Evolutionary conservation across 192 early-diverging fungal species (phyloP).

Genomic region (Coemansia asiatica): DNA sequence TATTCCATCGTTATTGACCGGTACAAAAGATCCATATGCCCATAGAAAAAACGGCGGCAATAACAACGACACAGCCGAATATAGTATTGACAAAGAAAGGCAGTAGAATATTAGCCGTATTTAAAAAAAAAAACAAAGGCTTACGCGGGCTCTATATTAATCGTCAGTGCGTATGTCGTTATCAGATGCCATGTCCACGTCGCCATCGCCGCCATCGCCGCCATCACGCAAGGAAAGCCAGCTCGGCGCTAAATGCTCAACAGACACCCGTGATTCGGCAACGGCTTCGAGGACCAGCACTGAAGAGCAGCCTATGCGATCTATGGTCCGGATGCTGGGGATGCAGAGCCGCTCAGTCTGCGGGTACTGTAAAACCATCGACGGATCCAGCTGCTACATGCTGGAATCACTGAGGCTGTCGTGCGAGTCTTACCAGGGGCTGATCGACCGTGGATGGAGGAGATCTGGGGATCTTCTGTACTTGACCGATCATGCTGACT

Average conservation of each 20-base stretch:
- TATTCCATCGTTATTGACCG: not conserved
- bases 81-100: not conserved
- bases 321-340: conserved; percentile 5
- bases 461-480: conserved; percentile 47
- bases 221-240: not conserved
- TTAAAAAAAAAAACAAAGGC: not conserved
- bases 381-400: conserved; percentile 19
- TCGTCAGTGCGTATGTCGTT: not conserved
- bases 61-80: no score
- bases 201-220: not conserved
- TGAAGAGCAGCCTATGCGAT: not conserved
- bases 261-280: not conserved
- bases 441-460: conserved; percentile 56
- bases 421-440: conserved; percentile 46
- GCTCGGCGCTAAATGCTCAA: not conserved
- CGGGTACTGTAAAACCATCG: conserved; percentile 32
- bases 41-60: not conserved
- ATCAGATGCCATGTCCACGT: not conserved
- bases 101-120: not conserved
- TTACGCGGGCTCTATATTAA: not conserved
- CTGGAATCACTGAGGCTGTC: conserved; percentile 4
- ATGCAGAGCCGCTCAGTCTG: conserved; percentile 33
- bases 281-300: no score
- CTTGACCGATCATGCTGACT: conserved; percentile 58
- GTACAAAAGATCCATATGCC: not conserved